Conservation (phyloP, 1,284 basidiomycete genomes). For the Phylloboletellus chloephorus region DNA sequence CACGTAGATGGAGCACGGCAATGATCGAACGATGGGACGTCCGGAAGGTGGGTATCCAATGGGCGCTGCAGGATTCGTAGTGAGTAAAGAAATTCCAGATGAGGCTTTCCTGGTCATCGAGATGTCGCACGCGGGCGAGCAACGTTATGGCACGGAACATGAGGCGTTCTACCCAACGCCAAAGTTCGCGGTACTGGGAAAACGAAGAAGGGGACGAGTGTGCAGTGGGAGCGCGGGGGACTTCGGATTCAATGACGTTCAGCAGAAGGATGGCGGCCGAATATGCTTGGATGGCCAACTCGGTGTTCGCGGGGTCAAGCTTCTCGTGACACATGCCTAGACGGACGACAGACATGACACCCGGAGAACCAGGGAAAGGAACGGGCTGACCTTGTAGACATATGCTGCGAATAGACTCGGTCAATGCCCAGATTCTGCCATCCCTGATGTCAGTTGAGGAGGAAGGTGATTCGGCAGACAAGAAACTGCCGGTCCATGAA, state of each 20-base stretch:
- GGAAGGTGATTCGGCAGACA: slow-evolving; percentile 36
- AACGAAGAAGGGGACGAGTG: slow-evolving; percentile 47
- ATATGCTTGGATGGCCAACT: slow-evolving; percentile 51
- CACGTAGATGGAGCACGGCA: slow-evolving; percentile 65
- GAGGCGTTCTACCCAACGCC: slow-evolving; percentile 73
- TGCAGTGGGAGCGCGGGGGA: slow-evolving; percentile 35
- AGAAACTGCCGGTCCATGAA: slow-evolving; percentile 45
- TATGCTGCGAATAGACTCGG: slow-evolving; percentile 58
- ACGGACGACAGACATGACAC: slow-evolving; percentile 5
- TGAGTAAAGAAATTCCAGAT: slow-evolving; percentile 57
- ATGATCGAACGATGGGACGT: slow-evolving; percentile 67
- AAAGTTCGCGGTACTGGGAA: slow-evolving; percentile 61
- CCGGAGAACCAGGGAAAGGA: background rate
- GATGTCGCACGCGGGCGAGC: slow-evolving; percentile 43
- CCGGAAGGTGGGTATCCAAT: slow-evolving; percentile 75
- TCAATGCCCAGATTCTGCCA: slow-evolving; percentile 59
- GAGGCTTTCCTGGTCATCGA: slow-evolving; percentile 36
- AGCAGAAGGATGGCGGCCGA: slow-evolving; percentile 52
- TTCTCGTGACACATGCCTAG: slow-evolving; percentile 50
- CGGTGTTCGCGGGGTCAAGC: slow-evolving; percentile 43
- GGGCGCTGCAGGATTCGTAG: slow-evolving; percentile 57
- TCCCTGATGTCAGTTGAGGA: slow-evolving; percentile 51
- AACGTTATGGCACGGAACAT: slow-evolving; percentile 65
- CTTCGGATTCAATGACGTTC: slow-evolving; percentile 43
- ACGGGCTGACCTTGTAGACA: slow-evolving; percentile 58